Evolutionary conservation across 768 basidiomycete species (phyloP), one percentile per base, ranked within the genome.

Genomic region (Suillus occidentalis): DNA sequence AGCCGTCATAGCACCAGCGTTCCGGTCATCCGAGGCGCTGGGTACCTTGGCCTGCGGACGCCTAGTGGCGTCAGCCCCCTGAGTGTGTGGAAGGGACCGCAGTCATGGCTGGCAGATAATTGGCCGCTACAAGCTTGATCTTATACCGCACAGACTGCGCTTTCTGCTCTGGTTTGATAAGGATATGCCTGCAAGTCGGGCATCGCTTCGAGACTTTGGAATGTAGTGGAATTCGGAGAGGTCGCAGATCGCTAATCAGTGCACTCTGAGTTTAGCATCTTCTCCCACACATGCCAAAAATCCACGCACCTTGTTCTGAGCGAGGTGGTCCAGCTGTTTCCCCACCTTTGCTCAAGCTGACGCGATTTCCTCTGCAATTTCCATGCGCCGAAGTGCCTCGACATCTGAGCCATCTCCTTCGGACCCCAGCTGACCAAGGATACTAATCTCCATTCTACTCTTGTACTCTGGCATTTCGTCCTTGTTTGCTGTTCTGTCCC

Each of bases 151-250:
- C 90, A 20, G 93, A 95, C 70, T 95, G 94, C 0, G 95, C 91
- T 74, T 99, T 99, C 72, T 96, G 92, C 75, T 99, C 97, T 4
- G 97, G 97, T 75, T 98, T 97, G 78, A 98, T 97, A 67, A 99
- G 86, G 70, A 99, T 97, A 76, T 99, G 97, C 20, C 92, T 89
- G 74, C 97, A 99, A 2, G 83, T 84, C 16, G 95, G 90, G 79
- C 97, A 99, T 5, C 97, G 93, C 78, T 99, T 99, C 4, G 95
- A 95, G 61, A 91, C 87, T 76, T 98, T 99, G 0, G 95, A 92
- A 68, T 92, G 94, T 0, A 99, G 82, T 0, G 94, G 95, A 69
- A 98, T 93, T 39, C 97, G 91, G 55, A 93, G 82, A 0, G 97
- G 97, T 73, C 87, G 87, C 14, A 96, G 82, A 49, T 95, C 90